Evolutionary conservation across 192 early-diverging fungal species (phyloP).

Genomic region (Haplosporangium gracile): DNA sequence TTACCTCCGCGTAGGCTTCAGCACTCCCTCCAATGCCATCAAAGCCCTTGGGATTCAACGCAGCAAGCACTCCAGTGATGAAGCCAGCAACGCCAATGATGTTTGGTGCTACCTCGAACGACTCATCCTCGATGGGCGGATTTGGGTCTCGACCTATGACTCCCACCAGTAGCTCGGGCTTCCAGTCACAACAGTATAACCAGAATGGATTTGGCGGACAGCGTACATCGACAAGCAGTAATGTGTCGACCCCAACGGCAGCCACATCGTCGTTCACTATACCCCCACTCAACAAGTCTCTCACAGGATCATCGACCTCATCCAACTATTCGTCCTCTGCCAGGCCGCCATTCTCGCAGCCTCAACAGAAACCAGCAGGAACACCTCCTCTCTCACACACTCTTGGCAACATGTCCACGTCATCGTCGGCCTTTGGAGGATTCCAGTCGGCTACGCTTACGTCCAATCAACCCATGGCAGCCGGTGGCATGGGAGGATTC

Average conservation of each 20-base stretch:
- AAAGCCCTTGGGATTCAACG: constrained; percentile 33
- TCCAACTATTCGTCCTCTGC: constrained; percentile 14
- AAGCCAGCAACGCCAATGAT: constrained; percentile 42
- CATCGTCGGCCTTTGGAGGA: constrained; percentile 46
- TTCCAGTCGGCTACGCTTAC: constrained; percentile 40
- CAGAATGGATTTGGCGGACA: constrained; percentile 23
- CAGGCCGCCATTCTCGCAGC: constrained; percentile 47
- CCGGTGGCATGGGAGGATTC: constrained; percentile 37
- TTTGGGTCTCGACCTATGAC: constrained; percentile 46
- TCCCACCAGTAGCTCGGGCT: constrained; percentile 11
- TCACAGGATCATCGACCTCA: constrained; percentile 9
- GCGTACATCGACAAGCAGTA: constrained; percentile 1
- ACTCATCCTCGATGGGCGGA: constrained; percentile 14
- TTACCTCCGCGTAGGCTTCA: constrained; percentile 3
- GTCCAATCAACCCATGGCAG: constrained; percentile 29
- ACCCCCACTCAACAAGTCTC: constrained; percentile 47
- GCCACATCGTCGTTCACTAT: constrained; percentile 44
- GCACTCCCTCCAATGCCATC: constrained; percentile 23
- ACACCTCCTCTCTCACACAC: constrained; percentile 48
- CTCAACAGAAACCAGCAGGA: constrained; percentile 52
- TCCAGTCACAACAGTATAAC: constrained; percentile 2
- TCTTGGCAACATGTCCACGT: constrained; percentile 47
- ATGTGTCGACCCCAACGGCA: constrained; percentile 16
- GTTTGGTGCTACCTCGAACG: constrained; percentile 43
- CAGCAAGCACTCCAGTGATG: constrained; percentile 24